Evolutionary conservation across 768 basidiomycete species (phyloP).

Genomic region (Lactarius tabidus): DNA sequence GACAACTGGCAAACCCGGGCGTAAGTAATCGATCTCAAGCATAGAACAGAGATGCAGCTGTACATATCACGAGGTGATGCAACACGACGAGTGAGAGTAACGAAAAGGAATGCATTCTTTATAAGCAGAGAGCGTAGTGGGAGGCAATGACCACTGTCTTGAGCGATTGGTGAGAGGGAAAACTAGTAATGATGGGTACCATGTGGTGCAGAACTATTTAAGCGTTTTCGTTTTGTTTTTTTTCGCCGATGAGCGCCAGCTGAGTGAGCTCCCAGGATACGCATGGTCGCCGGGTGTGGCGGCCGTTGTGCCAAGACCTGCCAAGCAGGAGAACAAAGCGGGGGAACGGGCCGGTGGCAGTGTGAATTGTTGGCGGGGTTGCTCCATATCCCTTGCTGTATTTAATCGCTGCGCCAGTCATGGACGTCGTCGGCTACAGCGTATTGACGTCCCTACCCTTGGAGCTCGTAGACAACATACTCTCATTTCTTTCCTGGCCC

Average conservation of each 20-base stretch:
- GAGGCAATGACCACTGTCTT: no score
- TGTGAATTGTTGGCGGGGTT: no score
- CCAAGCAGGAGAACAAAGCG: no score
- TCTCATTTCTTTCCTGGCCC: slow-evolving; percentile 29
- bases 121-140: slow-evolving; percentile 7
- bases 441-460: slow-evolving; percentile 30
- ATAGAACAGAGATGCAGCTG: not conserved
- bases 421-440: not conserved
- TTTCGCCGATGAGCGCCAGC: no score
- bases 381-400: no score
- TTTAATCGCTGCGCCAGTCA: not conserved
- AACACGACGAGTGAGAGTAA: not conserved
- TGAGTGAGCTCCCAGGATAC: no score
- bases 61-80: not conserved
- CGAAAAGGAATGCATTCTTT: slow-evolving; percentile 13
- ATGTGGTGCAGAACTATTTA: not conserved
- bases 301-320: no score
- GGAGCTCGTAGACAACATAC: slow-evolving; percentile 37
- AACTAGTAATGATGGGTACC: not conserved
- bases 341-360: no score
- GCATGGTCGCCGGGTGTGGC: no score
- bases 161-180: not conserved
- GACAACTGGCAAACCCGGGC: not conserved
- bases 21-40: not conserved
- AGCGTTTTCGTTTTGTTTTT: not conserved